phyloP scores from a whole-genome alignment of 1,139 yeast genomes.

The Candida sp. region DNA sequence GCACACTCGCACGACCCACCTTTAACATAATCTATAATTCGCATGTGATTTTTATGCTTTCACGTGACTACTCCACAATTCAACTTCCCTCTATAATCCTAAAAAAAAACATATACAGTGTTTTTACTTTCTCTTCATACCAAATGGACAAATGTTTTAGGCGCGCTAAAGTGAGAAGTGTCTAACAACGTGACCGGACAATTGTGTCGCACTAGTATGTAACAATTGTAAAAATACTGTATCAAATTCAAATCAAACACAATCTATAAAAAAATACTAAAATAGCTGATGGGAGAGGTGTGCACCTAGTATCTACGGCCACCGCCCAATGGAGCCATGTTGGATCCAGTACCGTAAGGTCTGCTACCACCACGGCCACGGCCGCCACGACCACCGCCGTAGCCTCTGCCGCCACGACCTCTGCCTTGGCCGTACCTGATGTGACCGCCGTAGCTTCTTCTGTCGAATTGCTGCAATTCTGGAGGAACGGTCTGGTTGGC shows the following conservation, averaged over 20 bases:
- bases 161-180: too few relatives aligned
- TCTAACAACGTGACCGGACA: too few relatives aligned
- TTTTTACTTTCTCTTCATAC: too few relatives aligned
- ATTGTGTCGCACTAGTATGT: too few relatives aligned
- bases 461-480: slow-evolving; percentile 60
- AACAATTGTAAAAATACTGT: not conserved
- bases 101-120: not conserved
- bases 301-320: slow-evolving; percentile 31
- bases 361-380: slow-evolving; percentile 30
- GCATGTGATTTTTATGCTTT: too few relatives aligned
- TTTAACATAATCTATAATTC: too few relatives aligned
- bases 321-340: slow-evolving; percentile 31
- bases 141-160: too few relatives aligned
- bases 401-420: slow-evolving; percentile 62
- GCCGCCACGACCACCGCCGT: slow-evolving; percentile 33
- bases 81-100: not conserved
- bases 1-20: too few relatives aligned
- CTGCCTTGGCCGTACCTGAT: slow-evolving; percentile 59
- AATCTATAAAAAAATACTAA: slow-evolving; percentile 2
- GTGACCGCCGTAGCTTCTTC: slow-evolving; percentile 56
- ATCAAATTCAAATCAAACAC: not conserved
- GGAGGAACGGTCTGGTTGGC: slow-evolving; percentile 90
- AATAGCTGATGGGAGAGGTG: not conserved
- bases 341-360: slow-evolving; percentile 35
- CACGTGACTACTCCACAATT: not conserved